phyloP scores from a whole-genome alignment of 2,329 filamentous ascomycete species.

The Didymella arachidicola region DNA sequence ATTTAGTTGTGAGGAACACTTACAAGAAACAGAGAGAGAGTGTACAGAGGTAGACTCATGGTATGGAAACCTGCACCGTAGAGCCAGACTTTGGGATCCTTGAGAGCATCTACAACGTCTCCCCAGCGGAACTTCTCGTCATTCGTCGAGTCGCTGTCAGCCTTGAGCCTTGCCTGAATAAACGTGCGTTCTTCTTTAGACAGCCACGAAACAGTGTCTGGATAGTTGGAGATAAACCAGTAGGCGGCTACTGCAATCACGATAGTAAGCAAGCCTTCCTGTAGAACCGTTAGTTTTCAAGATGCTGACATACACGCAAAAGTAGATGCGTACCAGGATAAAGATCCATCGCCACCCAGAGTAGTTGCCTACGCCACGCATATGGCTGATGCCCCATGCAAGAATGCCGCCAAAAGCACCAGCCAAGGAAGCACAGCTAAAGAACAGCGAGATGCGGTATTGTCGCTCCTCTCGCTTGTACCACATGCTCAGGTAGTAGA shows the following conservation, averaged over 20 bases:
- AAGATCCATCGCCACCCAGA: conserved; percentile 54
- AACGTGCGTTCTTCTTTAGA: conserved; percentile 61
- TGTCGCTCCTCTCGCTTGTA: conserved; percentile 67
- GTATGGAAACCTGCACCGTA: conserved; percentile 77
- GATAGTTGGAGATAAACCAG: conserved; percentile 73
- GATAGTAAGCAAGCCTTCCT: conserved; percentile 50
- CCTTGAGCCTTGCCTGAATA: conserved; percentile 68
- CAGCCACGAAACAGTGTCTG: conserved; percentile 66
- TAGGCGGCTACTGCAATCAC: conserved; percentile 49
- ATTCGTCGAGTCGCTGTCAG: conserved; percentile 73
- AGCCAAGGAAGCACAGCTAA: conserved; percentile 64
- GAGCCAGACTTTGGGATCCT: conserved; percentile 56
- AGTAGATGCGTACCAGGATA: conserved; percentile 42
- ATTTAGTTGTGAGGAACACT: conserved; percentile 24
- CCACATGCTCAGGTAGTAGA: conserved; percentile 69
- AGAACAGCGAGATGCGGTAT: conserved; percentile 67
- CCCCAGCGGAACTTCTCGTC: conserved; percentile 74
- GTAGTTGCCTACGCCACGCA: conserved; percentile 62
- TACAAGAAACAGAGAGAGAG: conserved; percentile 49
- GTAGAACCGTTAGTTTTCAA: conserved; percentile 18
- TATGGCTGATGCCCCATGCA: conserved; percentile 67
- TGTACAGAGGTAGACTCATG: conserved; percentile 64
- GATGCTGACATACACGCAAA: no score
- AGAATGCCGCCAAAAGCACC: conserved; percentile 69
- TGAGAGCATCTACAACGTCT: conserved; percentile 69